phyloP scores from a whole-genome alignment of 2,329 filamentous ascomycete species.

The Diaporthe sp. region DNA sequence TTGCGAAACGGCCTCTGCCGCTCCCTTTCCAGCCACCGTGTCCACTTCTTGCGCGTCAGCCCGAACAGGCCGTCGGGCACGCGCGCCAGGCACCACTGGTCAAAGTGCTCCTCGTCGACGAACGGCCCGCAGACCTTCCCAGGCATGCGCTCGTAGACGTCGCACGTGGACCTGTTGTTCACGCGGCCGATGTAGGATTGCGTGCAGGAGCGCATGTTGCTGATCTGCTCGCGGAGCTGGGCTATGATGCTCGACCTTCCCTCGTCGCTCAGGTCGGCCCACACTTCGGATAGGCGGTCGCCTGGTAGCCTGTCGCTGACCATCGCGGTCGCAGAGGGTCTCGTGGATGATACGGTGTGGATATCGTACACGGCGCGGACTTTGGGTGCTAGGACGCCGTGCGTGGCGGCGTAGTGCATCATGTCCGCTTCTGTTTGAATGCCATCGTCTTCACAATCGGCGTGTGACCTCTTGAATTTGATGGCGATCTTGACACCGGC shows the following conservation, averaged over 20 bases:
- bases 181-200: conserved; percentile 41
- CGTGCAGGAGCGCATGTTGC: conserved; percentile 37
- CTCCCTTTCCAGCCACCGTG: conserved; percentile 24
- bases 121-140: conserved; percentile 35
- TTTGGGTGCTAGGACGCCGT: conserved; percentile 35
- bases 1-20: not conserved
- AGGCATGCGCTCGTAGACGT: not conserved
- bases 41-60: conserved; percentile 1
- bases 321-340: not conserved
- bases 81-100: conserved; percentile 38
- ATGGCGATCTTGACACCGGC: not conserved
- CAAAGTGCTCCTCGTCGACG: conserved; percentile 35
- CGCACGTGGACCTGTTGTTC: not conserved
- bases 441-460: no score
- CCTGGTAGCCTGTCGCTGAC: conserved; percentile 39
- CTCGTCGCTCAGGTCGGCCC: not conserved
- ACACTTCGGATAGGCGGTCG: conserved; percentile 32
- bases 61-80: conserved; percentile 1
- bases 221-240: conserved; percentile 38
- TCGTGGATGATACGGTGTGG: not conserved
- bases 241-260: conserved; percentile 23
- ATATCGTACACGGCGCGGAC: conserved; percentile 39
- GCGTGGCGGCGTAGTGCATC: conserved; percentile 39
- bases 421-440: conserved; percentile 39
- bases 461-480: not conserved